Evolutionary conservation across 1,284 basidiomycete genomes (phyloP).

Genomic region (Trichosporon ovoides): DNA sequence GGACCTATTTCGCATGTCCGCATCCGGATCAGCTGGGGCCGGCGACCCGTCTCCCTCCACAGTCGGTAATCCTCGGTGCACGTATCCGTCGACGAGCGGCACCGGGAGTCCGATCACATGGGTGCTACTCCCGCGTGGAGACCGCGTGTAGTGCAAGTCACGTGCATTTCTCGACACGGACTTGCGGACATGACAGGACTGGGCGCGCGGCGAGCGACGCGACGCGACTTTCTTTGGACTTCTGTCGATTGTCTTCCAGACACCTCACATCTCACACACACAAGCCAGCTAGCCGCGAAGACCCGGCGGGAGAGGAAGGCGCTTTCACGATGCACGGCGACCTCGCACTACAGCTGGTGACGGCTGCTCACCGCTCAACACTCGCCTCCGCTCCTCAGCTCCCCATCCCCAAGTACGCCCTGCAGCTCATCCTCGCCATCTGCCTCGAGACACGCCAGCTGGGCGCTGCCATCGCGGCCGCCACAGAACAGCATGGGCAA

Average conservation of each 20-base stretch:
- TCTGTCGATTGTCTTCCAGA: too few species aligned
- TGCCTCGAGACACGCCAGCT: slow-evolving; percentile 88
- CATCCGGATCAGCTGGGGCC: slow-evolving; percentile 1
- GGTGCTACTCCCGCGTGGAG: neutral
- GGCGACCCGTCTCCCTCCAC: neutral
- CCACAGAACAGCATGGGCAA: slow-evolving; percentile 37
- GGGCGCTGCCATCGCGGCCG: slow-evolving; percentile 50
- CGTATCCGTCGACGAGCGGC: neutral
- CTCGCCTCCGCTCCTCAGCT: slow-evolving; percentile 61
- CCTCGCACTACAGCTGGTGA: slow-evolving; percentile 78
- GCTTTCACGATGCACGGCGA: slow-evolving; percentile 57
- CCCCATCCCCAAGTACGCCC: slow-evolving; percentile 81
- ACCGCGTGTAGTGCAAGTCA: neutral
- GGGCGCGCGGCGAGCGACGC: neutral
- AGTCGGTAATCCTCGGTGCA: slow-evolving; percentile 1
- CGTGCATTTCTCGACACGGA: neutral
- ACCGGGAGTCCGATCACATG: slow-evolving; percentile 3
- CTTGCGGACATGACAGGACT: neutral
- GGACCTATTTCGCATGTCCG: neutral
- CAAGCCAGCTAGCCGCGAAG: too few species aligned
- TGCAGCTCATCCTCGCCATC: slow-evolving; percentile 74
- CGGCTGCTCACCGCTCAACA: slow-evolving; percentile 75
- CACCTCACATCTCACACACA: too few species aligned
- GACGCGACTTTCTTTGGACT: slow-evolving; percentile 2
- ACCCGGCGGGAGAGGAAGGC: too few species aligned